Percentiles rank a stretch among this genome's conserved stretches.
These are phyloP conservation scores for Microsporum canis DNA, from an alignment of 2,329 filamentous ascomycete species.

Conservation along the genomic window DNA sequence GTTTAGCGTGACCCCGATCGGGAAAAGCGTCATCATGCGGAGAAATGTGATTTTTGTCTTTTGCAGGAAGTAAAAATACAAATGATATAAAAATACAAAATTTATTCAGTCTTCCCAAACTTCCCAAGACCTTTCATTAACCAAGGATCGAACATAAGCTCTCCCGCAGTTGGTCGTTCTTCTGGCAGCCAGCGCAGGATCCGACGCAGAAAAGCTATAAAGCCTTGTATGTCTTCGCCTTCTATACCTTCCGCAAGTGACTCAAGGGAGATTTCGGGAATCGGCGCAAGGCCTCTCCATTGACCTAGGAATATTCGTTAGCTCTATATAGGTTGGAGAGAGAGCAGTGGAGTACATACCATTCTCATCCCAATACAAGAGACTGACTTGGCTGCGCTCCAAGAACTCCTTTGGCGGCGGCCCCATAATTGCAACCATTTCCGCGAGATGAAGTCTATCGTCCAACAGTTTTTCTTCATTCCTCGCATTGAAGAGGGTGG, in stretches of 20 bases:
- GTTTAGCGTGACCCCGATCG: background rate
- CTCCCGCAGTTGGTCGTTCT: slow-evolving; percentile 13
- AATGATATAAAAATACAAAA: background rate
- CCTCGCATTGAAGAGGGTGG: slow-evolving; percentile 4
- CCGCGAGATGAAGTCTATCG: slow-evolving; percentile 17
- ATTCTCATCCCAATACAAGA: slow-evolving; percentile 19
- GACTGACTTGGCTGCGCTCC: slow-evolving; percentile 13
- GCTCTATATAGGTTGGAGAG: background rate
- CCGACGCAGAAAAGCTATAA: slow-evolving; percentile 13
- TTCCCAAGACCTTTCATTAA: slow-evolving; percentile 9
- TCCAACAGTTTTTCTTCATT: slow-evolving; percentile 7
- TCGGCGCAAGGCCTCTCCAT: slow-evolving; percentile 9
- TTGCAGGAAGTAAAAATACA: background rate
- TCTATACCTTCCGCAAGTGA: background rate
- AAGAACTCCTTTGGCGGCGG: slow-evolving; percentile 14
- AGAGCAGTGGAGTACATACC: slow-evolving; percentile 9
- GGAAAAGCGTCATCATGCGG: background rate
- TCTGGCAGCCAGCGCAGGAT: slow-evolving; percentile 18
- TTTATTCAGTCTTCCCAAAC: background rate
- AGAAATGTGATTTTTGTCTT: background rate
- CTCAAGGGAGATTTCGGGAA: slow-evolving; percentile 11
- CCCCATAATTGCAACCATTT: slow-evolving; percentile 17
- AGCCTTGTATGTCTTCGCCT: slow-evolving; percentile 20
- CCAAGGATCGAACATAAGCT: slow-evolving; percentile 14
- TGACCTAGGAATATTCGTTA: slow-evolving; percentile 4